A percentile compares a stretch with the other conserved stretches of the same genome.
phyloP scores from a whole-genome alignment of 2,329 filamentous ascomycete genomes.

The Teratosphaeria zuluensis region DNA sequence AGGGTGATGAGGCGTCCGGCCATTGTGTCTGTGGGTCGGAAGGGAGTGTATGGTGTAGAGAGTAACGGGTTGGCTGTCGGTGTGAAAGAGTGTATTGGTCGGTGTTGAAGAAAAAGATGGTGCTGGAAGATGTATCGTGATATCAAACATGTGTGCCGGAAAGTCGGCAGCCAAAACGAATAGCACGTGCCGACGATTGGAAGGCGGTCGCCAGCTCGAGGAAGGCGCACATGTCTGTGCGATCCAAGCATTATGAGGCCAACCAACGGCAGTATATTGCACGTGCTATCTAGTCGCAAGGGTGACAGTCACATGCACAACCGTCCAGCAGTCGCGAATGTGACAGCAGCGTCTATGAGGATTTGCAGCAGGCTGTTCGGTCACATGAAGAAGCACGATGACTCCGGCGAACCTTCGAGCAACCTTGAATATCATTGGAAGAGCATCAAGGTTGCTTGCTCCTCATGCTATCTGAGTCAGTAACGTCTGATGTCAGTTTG shows the following conservation, averaged over 20 bases:
- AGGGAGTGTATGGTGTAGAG: neutral
- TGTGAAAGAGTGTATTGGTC: neutral
- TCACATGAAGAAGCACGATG: too few relatives aligned
- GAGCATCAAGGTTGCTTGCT: too few relatives aligned
- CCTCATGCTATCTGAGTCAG: too few relatives aligned
- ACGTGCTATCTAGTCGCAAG: neutral
- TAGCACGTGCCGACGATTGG: neutral
- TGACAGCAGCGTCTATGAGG: too few relatives aligned
- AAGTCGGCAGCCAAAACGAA: neutral
- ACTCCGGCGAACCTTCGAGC: too few relatives aligned
- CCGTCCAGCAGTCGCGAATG: too few relatives aligned
- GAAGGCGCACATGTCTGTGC: neutral
- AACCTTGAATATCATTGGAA: too few relatives aligned
- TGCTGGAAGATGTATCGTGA: neutral
- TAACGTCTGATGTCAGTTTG: too few relatives aligned
- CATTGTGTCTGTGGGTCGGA: neutral
- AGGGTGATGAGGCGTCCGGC: neutral
- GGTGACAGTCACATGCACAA: too few relatives aligned
- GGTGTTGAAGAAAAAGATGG: neutral
- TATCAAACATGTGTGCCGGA: neutral
- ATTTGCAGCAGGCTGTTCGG: too few relatives aligned
- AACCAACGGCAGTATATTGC: neutral
- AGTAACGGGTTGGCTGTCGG: neutral
- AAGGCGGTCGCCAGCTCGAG: neutral
- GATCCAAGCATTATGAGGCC: too few relatives aligned